phyloP scores from a whole-genome alignment of 208 protist species.

The Leishmania mexicana region DNA sequence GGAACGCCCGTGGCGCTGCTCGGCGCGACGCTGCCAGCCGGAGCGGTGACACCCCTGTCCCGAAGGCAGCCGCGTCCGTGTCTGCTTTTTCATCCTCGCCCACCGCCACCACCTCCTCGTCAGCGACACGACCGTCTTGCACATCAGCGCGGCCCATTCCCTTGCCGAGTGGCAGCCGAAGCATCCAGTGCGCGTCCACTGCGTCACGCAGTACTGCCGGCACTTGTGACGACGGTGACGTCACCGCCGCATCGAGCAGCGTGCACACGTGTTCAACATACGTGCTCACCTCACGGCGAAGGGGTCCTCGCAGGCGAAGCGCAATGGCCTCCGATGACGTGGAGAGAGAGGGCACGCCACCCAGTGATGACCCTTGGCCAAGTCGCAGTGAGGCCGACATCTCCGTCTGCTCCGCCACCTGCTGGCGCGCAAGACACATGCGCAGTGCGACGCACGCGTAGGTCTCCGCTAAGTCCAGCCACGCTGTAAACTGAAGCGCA shows the following conservation, averaged over 20 bases:
- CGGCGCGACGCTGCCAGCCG: not conserved
- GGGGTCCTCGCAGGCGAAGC: not conserved
- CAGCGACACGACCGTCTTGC: not conserved
- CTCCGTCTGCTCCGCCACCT: constrained; percentile 4
- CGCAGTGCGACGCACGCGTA: constrained; percentile 12
- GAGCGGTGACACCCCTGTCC: not conserved
- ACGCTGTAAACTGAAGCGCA: constrained; percentile 12
- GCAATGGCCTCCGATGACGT: not conserved
- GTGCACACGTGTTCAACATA: constrained; percentile 11
- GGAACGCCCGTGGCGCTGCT: constrained; percentile 10
- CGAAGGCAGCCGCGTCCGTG: not conserved
- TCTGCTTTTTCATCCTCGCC: not conserved
- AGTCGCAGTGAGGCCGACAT: not conserved
- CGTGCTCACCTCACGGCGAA: constrained; percentile 8
- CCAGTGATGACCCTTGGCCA: not conserved
- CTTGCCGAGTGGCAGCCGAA: constrained; percentile 21
- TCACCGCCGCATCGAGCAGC: not conserved
- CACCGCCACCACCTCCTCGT: not conserved
- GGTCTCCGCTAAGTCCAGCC: constrained; percentile 20
- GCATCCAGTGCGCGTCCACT: constrained; percentile 64
- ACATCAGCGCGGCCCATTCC: not conserved
- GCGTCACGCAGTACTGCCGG: constrained; percentile 43
- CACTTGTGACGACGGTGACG: constrained; percentile 22
- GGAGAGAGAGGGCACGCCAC: not conserved
- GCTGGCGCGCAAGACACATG: constrained; percentile 10